These are phyloP conservation scores for Handroanthus guayacan DNA, from an alignment of 257 asterid genomes.

Conservation along the genomic window DNA sequence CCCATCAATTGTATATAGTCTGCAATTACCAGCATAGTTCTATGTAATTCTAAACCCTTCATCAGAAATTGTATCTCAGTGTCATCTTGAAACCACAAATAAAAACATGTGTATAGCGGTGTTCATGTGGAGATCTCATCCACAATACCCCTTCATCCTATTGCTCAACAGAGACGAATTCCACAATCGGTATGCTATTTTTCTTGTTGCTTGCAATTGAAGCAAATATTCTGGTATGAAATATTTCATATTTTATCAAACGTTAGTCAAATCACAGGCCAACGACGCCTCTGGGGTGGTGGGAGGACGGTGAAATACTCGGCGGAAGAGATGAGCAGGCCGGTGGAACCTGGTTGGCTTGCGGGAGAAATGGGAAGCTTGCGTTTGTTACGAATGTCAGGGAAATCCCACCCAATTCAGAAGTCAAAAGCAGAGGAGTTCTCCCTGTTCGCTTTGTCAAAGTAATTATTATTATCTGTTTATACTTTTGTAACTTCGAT, in stretches of 20 bases:
- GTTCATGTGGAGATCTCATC: conserved; percentile 75
- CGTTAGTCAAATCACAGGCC: conserved; percentile 41
- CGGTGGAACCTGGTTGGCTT: conserved; percentile 92
- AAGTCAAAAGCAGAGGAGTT: conserved; percentile 63
- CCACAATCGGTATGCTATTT: conserved; percentile 49
- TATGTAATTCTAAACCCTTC: neutral
- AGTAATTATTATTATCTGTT: conserved; percentile 30
- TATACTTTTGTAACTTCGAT: neutral
- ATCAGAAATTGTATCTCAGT: neutral
- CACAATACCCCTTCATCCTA: conserved; percentile 64
- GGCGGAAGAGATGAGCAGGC: conserved; percentile 81
- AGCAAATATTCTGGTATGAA: neutral
- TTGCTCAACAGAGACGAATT: conserved; percentile 84
- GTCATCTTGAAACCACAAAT: neutral
- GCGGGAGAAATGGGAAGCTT: conserved; percentile 56
- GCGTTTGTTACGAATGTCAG: conserved; percentile 85
- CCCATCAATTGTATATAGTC: neutral
- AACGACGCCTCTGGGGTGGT: conserved; percentile 73
- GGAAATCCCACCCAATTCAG: conserved; percentile 46
- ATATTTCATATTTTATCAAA: neutral
- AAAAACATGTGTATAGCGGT: conserved; percentile 70
- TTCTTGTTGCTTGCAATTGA: neutral
- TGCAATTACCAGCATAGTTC: neutral
- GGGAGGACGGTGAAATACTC: conserved; percentile 66
- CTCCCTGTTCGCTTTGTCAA: conserved; percentile 84